Evolutionary conservation across 2,329 filamentous ascomycete species (phyloP).

Genomic region (Alternaria conjuncta): DNA sequence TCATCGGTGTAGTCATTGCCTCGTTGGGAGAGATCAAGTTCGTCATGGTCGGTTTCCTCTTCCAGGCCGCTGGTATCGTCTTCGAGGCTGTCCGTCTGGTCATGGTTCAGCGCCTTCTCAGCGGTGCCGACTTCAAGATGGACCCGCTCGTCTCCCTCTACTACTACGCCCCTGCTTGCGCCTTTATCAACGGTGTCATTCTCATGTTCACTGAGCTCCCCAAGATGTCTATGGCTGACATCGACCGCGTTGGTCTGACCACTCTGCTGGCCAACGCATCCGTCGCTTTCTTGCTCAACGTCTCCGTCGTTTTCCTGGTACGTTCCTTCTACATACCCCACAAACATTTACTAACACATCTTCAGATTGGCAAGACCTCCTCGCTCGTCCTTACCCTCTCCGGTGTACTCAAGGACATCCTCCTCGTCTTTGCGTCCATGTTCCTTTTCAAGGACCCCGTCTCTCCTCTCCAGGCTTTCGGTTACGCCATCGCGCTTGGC

Average conservation of each 20-base stretch:
- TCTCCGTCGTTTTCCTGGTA: slow-evolving; percentile 86
- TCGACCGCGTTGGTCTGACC: slow-evolving; percentile 75
- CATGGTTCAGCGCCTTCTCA: slow-evolving; percentile 83
- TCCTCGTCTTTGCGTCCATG: slow-evolving; percentile 81
- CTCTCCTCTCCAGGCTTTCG: slow-evolving; percentile 78
- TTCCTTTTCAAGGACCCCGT: slow-evolving; percentile 81
- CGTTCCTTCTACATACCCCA: slow-evolving; percentile 42
- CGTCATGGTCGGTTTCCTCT: slow-evolving; percentile 77
- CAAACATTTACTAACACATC: slow-evolving; percentile 17
- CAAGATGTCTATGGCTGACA: slow-evolving; percentile 69
- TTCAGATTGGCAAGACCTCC: slow-evolving; percentile 84
- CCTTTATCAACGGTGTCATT: slow-evolving; percentile 77
- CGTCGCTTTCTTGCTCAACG: slow-evolving; percentile 81
- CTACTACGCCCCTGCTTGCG: slow-evolving; percentile 87
- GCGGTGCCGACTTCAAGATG: slow-evolving; percentile 88
- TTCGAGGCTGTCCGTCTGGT: slow-evolving; percentile 85
- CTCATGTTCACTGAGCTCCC: slow-evolving; percentile 78
- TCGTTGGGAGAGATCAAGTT: slow-evolving; percentile 97
- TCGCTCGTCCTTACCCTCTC: slow-evolving; percentile 86
- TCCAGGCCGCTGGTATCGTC: slow-evolving; percentile 77
- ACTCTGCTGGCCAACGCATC: slow-evolving; percentile 78
- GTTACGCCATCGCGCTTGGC: slow-evolving; percentile 78
- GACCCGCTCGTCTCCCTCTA: slow-evolving; percentile 87
- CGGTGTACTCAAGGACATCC: slow-evolving; percentile 86
- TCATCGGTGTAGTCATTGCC: slow-evolving; percentile 91